These are phyloP conservation scores for Globisporangium solare DNA, from an alignment of 352 stramenopile species.

Conservation along the genomic window DNA sequence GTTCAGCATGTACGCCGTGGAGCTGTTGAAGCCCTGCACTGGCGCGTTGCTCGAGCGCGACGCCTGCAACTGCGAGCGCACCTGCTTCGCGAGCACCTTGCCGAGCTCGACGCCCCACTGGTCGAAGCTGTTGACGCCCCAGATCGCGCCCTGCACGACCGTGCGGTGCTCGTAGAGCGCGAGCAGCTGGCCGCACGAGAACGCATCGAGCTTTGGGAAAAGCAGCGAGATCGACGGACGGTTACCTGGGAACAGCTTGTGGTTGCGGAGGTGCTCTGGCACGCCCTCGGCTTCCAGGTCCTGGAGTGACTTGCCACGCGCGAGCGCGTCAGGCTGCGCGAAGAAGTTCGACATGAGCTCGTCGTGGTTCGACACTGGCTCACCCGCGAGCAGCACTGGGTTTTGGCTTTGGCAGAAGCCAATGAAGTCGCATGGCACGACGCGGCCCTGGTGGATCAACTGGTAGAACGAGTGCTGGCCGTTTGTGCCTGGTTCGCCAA, in stretches of 20 bases:
- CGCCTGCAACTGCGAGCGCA: slow-evolving; percentile 85
- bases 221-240: slow-evolving; percentile 95
- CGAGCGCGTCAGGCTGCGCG: slow-evolving; percentile 97
- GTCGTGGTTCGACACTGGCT: slow-evolving; percentile 97
- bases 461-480: slow-evolving; percentile 99
- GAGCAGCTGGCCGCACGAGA: slow-evolving; percentile 93
- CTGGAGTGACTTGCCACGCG: slow-evolving; percentile 93
- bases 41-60: slow-evolving; percentile 69
- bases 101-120: slow-evolving; percentile 98
- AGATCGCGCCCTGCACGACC: slow-evolving; percentile 96
- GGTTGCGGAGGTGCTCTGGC: slow-evolving; percentile 87
- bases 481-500: slow-evolving; percentile 98
- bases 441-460: slow-evolving; percentile 97
- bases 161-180: slow-evolving; percentile 98
- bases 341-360: slow-evolving; percentile 99
- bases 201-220: slow-evolving; percentile 96
- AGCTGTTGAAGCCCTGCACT: slow-evolving; percentile 94
- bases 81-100: slow-evolving; percentile 97
- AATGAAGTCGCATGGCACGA: slow-evolving; percentile 98
- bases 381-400: slow-evolving; percentile 58
- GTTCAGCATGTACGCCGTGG: slow-evolving; percentile 89
- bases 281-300: slow-evolving; percentile 93
- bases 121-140: slow-evolving; percentile 98
- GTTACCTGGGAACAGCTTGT: slow-evolving; percentile 98
- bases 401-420: slow-evolving; percentile 96